Base-by-base conservation (phyloP, 225 moss, liverwort and hornwort species). In the Asterella californica region DNA sequence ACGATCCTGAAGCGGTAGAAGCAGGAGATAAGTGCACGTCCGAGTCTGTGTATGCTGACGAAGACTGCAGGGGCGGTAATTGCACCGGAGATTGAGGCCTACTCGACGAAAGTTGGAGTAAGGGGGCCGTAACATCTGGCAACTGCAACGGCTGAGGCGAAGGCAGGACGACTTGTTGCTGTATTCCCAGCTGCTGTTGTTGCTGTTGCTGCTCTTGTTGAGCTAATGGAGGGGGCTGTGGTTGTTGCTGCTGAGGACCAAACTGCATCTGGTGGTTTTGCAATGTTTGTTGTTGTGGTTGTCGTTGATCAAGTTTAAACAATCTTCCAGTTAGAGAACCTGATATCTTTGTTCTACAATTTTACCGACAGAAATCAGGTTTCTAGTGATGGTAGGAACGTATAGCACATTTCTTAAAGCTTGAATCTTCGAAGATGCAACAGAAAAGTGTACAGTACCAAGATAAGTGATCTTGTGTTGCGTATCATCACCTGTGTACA, bases 41-140 rank as follows among this genome's bases (percentile, higher is more conserved):
- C 68, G 93, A 87, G 46, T 93, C 93, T 64, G 85, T 79, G 79
- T 84, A 99, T 65, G 85, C 83, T 46, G 93, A 87, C 34, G 92
- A 74, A 32, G 90, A 79, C 79, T 90, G 83, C 60, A 90, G 78
- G 54, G 89, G 70, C 78, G 86, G 88, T 70, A 91, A 76, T 68
- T 92, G 89, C 82, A 91, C 88, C n/a, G 91, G 94, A 63, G 92
- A 88, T 54, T 90, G 92, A 53, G 95, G 90, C 78, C 91, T 87
- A 78, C 90, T 90, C 38, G 86, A 90, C 61, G 95, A 90, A 65
- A 95, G 86, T 86, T 91, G 93, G 55, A 95, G 88, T 69, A 90
- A 84, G 55, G 97, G 90, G 38, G 90, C 94, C 74, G 90, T 90
- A 36, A 87, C 89, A 29, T 94, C 93, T 65, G 91, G 87, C 36